phyloP scores from a whole-genome alignment of 257 asterid species.

The Paulownia fortunei region DNA sequence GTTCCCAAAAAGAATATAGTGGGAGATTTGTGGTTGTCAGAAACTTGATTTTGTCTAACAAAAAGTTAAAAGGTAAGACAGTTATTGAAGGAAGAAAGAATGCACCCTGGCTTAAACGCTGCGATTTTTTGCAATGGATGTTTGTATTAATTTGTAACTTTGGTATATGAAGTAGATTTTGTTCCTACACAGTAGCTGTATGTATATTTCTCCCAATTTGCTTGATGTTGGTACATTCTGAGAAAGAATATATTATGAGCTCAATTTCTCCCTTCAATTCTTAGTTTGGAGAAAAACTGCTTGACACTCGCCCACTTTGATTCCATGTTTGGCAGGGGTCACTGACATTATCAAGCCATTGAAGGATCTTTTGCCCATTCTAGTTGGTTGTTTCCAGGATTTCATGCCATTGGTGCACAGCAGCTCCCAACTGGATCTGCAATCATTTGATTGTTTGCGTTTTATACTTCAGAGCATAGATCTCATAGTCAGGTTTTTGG shows the following conservation, averaged over 20 bases:
- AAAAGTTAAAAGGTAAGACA: neutral
- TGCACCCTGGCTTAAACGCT: neutral
- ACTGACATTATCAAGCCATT: conserved; percentile 55
- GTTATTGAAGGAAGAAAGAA: neutral
- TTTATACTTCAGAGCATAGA: conserved; percentile 79
- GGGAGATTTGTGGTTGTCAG: neutral
- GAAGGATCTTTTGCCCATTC: conserved; percentile 73
- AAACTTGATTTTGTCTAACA: neutral
- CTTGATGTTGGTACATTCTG: conserved; percentile 3
- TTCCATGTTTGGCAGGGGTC: conserved; percentile 57
- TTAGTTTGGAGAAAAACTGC: conserved; percentile 11
- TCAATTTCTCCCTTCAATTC: neutral
- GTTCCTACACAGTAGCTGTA: neutral
- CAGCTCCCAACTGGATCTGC: conserved; percentile 55
- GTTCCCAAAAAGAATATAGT: neutral
- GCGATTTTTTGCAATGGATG: neutral
- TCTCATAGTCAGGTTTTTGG: conserved; percentile 56
- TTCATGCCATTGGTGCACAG: conserved; percentile 56
- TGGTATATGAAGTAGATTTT: conserved; percentile 4
- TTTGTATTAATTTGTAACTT: conserved; percentile 3
- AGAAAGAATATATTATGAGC: neutral
- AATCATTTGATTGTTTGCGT: conserved; percentile 79
- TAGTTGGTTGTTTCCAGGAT: conserved; percentile 75
- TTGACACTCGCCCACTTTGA: conserved; percentile 19
- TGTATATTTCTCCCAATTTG: conserved; percentile 15